A percentile compares a stretch with the other conserved stretches of the same genome.
phyloP scores from a whole-genome alignment of 1,284 basidiomycete species.

The Cutaneotrichosporon mucoides region DNA sequence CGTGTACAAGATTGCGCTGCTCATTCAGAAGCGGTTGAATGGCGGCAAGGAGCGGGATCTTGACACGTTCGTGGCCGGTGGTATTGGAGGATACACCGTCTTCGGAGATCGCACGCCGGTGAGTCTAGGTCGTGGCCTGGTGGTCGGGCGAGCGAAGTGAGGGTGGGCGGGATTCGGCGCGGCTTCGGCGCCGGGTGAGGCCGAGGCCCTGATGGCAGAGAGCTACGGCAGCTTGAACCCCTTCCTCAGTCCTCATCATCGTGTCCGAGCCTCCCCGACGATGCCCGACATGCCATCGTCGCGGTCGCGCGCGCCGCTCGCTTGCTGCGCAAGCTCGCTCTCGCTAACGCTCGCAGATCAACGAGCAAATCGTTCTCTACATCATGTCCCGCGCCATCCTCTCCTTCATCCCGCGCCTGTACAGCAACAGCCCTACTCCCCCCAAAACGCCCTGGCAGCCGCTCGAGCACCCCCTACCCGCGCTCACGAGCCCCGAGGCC shows the following conservation, averaged over 20 bases:
- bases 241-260: not conserved
- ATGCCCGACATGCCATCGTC: too few relatives aligned
- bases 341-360: slow-evolving; percentile 55
- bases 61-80: slow-evolving; percentile 90
- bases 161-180: not conserved
- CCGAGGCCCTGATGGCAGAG: too few relatives aligned
- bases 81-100: slow-evolving; percentile 85
- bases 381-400: slow-evolving; percentile 83
- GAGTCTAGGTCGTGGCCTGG: slow-evolving; percentile 18
- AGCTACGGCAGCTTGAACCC: not conserved
- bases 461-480: slow-evolving; percentile 38
- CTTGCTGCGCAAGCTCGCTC: not conserved
- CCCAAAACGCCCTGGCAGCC: slow-evolving; percentile 37
- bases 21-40: slow-evolving; percentile 75
- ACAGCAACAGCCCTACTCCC: slow-evolving; percentile 40
- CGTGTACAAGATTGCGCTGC: slow-evolving; percentile 80
- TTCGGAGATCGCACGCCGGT: slow-evolving; percentile 89
- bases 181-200: not conserved
- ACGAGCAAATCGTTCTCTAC: slow-evolving; percentile 99
- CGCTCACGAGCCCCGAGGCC: slow-evolving; percentile 35
- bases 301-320: too few relatives aligned
- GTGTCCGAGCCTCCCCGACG: too few relatives aligned
- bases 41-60: slow-evolving; percentile 71
- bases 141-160: not conserved
- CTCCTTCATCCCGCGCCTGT: slow-evolving; percentile 72